phyloP scores from a whole-genome alignment of 139 green algal species.

The Asterochloris sp. region DNA sequence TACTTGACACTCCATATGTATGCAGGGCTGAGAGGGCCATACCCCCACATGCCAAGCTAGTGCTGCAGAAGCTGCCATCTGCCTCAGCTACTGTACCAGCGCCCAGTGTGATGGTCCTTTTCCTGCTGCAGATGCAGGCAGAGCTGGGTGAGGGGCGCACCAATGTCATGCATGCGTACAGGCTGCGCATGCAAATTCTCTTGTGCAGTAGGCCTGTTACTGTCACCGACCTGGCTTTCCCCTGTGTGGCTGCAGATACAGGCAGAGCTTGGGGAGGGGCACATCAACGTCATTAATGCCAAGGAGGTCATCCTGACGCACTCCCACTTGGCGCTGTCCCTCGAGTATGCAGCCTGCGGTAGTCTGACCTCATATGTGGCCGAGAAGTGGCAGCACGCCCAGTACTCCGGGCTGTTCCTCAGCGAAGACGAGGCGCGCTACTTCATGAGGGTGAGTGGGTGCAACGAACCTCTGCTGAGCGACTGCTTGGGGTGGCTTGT shows the following conservation, averaged over 20 bases:
- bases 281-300: slow-evolving; percentile 58
- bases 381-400: slow-evolving; percentile 59
- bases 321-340: slow-evolving; percentile 66
- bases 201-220: too few species aligned
- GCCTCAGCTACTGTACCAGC: too few species aligned
- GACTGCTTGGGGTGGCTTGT: too few species aligned
- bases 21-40: too few species aligned
- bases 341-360: slow-evolving; percentile 68
- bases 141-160: slow-evolving; percentile 55
- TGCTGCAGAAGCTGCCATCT: too few species aligned
- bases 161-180: slow-evolving; percentile 51
- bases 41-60: too few species aligned
- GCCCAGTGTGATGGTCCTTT: too few species aligned
- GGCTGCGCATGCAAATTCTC: too few species aligned
- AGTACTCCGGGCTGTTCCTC: slow-evolving; percentile 67
- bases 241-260: slow-evolving; percentile 54
- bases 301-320: slow-evolving; percentile 67
- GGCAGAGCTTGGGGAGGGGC: slow-evolving; percentile 57
- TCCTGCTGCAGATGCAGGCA: slow-evolving; percentile 70
- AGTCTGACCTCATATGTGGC: slow-evolving; percentile 53
- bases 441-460: slow-evolving; percentile 67
- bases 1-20: too few species aligned
- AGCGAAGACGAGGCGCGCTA: slow-evolving; percentile 80
- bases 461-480: too few species aligned
- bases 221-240: too few species aligned